Evolutionary conservation across 2,329 filamentous ascomycete species (phyloP).

Genomic region (Neurospora sp.): DNA sequence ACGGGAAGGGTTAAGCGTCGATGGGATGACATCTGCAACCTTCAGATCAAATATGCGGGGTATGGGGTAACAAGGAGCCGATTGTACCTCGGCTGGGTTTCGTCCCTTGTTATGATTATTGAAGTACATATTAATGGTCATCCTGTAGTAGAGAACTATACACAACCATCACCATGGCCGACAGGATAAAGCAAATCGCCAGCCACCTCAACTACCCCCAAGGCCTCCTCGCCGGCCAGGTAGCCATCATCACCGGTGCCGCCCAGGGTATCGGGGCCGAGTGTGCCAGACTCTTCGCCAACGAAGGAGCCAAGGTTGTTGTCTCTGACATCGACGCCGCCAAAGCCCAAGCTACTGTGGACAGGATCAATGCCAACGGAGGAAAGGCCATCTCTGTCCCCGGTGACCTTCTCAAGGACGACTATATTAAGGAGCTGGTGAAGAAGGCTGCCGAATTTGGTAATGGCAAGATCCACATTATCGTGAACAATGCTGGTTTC

Average conservation of each 20-base stretch:
- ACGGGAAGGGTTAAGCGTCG: background rate
- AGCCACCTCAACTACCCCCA: slow-evolving; percentile 74
- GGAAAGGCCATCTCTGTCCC: slow-evolving; percentile 62
- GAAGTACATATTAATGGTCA: background rate
- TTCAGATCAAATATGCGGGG: slow-evolving; percentile 2
- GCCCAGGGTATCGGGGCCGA: slow-evolving; percentile 87
- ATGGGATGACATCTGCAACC: background rate
- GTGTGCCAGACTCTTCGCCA: slow-evolving; percentile 70
- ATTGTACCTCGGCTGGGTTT: slow-evolving; percentile 1
- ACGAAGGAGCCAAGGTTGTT: slow-evolving; percentile 78
- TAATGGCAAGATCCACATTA: slow-evolving; percentile 77
- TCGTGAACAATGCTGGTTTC: slow-evolving; percentile 87
- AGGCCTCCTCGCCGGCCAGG: slow-evolving; percentile 69
- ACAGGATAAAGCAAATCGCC: slow-evolving; percentile 61
- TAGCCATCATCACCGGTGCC: slow-evolving; percentile 79
- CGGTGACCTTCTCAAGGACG: slow-evolving; percentile 65
- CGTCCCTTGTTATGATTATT: background rate
- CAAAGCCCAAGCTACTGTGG: slow-evolving; percentile 60
- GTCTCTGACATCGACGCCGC: slow-evolving; percentile 73
- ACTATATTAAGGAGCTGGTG: slow-evolving; percentile 64
- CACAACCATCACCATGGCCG: slow-evolving; percentile 30
- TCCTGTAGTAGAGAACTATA: background rate
- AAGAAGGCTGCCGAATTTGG: slow-evolving; percentile 71
- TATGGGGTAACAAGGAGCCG: background rate
- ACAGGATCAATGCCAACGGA: slow-evolving; percentile 56